Evolutionary conservation across 139 green algal species (phyloP).

Genomic region (Trebouxia sp.): DNA sequence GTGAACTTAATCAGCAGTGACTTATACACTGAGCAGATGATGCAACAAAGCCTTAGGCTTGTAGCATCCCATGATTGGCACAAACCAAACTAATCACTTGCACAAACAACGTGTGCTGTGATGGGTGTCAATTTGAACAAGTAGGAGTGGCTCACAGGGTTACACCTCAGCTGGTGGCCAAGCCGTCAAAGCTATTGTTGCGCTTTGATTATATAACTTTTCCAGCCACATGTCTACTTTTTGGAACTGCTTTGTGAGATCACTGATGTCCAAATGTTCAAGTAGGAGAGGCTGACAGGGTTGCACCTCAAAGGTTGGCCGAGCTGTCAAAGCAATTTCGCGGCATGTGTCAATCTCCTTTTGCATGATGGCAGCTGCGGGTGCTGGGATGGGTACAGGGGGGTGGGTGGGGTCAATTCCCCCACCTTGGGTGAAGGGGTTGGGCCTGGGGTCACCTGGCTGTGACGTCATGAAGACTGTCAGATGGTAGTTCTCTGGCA

Average conservation of each 20-base stretch:
- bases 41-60: too few species aligned
- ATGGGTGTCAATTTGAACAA: not conserved
- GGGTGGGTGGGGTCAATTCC: slow-evolving; percentile 29
- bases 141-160: not conserved
- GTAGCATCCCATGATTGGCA: too few species aligned
- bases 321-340: slow-evolving; percentile 1
- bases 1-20: too few species aligned
- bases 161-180: slow-evolving; percentile 23
- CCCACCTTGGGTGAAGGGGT: slow-evolving; percentile 32
- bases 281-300: not conserved
- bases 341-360: slow-evolving; percentile 26
- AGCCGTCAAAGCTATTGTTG: slow-evolving; percentile 12
- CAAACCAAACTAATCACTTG: too few species aligned
- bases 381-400: slow-evolving; percentile 19
- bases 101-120: too few species aligned
- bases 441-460: slow-evolving; percentile 35
- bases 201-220: too few species aligned
- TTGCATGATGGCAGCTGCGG: not conserved
- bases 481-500: slow-evolving; percentile 45
- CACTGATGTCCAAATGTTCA: not conserved
- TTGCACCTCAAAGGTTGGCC: slow-evolving; percentile 25
- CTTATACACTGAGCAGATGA: too few species aligned
- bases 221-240: too few species aligned
- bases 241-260: too few species aligned
- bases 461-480: slow-evolving; percentile 53